These are phyloP conservation scores for Pholiota adiposa DNA, from an alignment of 1,284 basidiomycete species.

Conservation along the genomic window DNA sequence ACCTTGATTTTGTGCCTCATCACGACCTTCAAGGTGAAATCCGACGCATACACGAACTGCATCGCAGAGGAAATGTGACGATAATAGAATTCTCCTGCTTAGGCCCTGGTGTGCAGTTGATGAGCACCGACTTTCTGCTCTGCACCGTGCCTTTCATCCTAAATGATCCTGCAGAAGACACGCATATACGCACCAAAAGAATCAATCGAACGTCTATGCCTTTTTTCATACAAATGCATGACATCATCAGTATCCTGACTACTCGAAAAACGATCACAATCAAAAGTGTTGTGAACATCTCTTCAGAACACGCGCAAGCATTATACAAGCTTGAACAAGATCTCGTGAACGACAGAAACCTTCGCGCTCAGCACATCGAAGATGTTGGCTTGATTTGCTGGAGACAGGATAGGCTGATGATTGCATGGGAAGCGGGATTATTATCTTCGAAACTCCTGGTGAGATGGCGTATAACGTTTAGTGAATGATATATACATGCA, in stretches of 20 bases:
- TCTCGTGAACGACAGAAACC: conserved; percentile 29
- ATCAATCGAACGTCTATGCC: conserved; percentile 32
- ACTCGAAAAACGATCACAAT: conserved; percentile 28
- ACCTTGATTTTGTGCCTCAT: conserved; percentile 29
- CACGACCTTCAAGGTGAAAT: conserved; percentile 26
- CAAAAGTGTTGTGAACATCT: conserved; percentile 47
- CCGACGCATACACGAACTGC: conserved; percentile 29
- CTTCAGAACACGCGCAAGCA: conserved; percentile 37
- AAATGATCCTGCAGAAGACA: neutral
- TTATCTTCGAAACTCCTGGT: conserved; percentile 39
- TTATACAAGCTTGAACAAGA: conserved; percentile 36
- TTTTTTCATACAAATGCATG: conserved; percentile 35
- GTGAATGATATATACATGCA: conserved; percentile 19
- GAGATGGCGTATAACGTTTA: conserved; percentile 39
- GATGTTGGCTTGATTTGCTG: conserved; percentile 43
- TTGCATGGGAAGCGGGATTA: conserved; percentile 58
- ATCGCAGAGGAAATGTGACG: conserved; percentile 26
- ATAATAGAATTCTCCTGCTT: conserved; percentile 41
- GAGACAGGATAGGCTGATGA: conserved; percentile 51
- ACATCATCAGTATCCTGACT: conserved; percentile 37
- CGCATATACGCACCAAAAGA: neutral
- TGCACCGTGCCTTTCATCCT: conserved; percentile 37
- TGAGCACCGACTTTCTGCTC: conserved; percentile 31
- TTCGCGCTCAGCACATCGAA: conserved; percentile 36
- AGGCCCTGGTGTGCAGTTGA: conserved; percentile 26